Base-by-base conservation (phyloP, 495 filamentous ascomycete genomes). In the Aspergillus sparsus region DNA sequence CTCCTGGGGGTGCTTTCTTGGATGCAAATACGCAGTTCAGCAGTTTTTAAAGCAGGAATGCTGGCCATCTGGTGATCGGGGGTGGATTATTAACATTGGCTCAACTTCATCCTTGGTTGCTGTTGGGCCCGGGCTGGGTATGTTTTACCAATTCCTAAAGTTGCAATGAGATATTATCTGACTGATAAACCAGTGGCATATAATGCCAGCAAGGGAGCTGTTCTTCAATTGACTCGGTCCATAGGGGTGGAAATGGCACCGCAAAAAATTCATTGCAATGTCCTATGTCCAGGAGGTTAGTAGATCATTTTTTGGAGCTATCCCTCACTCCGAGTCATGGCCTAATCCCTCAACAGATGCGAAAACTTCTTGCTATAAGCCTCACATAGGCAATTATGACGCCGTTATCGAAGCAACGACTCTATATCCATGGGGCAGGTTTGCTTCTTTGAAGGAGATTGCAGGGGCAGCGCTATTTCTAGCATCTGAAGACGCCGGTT, bases 31-130 rank as follows among this genome's bases (percentile, higher is more conserved):
- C 55, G 80, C 74, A 0, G 62, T 73, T 13, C 61, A 65, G 5
- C 83, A 85, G 66, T 81, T 84, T 75, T 65, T 83, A 32, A 62
- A 66, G n/a, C 82, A 85, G 64, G 69, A 75, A 3, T 71, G 70
- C 2, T 66, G 71, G 55, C 7, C 65, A 0, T 72, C 60, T 8
- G 75, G 77, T 3, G 74, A 83, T 63, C 56, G 78, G 31, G 83
- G 83, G 7, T 83, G 80, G 79, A 80, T 86, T 34, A 68, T 85
- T 39, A 85, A 83, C 58, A 74, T 80, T 4, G 69, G 76, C 0
- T 77, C 72, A 21, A 70, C 81, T n/a, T n/a, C n/a, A n/a, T 39
- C 58, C 74, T 45, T 80, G 82, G 0, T 33, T 82, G 7, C 67
- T 81, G 37, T 74, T 59, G 27, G 33, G 55, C 10, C 47, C 31